These are phyloP conservation scores for Penicillium verhagenii DNA, from an alignment of 495 filamentous ascomycete genomes.

Conservation along the genomic window DNA sequence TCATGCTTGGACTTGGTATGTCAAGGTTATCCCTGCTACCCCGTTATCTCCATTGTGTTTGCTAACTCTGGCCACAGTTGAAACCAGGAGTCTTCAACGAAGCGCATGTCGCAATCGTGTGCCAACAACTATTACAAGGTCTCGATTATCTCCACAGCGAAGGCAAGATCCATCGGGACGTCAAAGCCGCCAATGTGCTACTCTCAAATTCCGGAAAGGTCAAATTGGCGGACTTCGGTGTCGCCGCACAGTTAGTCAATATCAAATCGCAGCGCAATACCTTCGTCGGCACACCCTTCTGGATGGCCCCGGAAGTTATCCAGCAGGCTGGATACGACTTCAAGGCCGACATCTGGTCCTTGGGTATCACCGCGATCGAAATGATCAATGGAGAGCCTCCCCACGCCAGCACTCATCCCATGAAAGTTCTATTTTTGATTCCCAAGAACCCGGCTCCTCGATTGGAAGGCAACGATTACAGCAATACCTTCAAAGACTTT, in stretches of 20 bases:
- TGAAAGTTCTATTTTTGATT: slow-evolving; percentile 98
- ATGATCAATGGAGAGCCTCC: slow-evolving; percentile 91
- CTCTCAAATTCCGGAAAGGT: slow-evolving; percentile 86
- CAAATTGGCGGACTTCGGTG: slow-evolving; percentile 96
- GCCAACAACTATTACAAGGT: slow-evolving; percentile 83
- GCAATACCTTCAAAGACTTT: slow-evolving; percentile 91
- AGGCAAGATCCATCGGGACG: slow-evolving; percentile 95
- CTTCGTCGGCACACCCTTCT: slow-evolving; percentile 98
- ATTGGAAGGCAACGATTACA: slow-evolving; percentile 81
- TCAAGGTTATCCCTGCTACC: slow-evolving; percentile 1
- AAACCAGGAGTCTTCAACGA: slow-evolving; percentile 92
- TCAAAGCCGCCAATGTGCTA: slow-evolving; percentile 93
- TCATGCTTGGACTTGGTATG: slow-evolving; percentile 87
- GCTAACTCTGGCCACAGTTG: slow-evolving; percentile 53
- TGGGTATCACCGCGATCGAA: slow-evolving; percentile 95
- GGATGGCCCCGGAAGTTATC: slow-evolving; percentile 99
- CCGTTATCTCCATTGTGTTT: background rate
- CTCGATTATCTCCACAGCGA: slow-evolving; percentile 92
- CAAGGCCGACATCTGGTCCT: slow-evolving; percentile 96
- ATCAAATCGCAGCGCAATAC: slow-evolving; percentile 98
- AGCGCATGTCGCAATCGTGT: slow-evolving; percentile 90
- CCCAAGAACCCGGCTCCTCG: slow-evolving; percentile 86
- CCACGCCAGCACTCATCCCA: slow-evolving; percentile 86
- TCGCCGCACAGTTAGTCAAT: slow-evolving; percentile 93
- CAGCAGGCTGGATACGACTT: slow-evolving; percentile 96